Percentiles rank a stretch among this genome's conserved stretches.
Conservation (phyloP, 768 basidiomycete genomes). For the Pisolithus orientalis region DNA sequence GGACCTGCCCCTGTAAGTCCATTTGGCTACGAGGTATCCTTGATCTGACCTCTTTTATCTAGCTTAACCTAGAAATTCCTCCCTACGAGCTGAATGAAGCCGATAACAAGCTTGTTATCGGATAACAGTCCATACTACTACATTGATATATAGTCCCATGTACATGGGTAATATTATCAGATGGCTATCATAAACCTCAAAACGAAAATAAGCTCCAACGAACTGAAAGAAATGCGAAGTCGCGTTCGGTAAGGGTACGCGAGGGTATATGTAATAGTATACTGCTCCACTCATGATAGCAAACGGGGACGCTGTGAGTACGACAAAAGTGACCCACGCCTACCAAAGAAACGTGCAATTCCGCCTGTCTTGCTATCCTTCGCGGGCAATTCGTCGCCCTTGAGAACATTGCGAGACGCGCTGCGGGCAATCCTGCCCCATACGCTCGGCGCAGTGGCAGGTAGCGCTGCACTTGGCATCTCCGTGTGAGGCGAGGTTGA, state of each 20-base stretch:
- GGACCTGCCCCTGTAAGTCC: constrained; percentile 88
- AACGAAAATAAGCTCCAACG: neutral
- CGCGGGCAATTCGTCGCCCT: constrained; percentile 6
- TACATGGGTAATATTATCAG: constrained; percentile 20
- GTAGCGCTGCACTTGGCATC: constrained; percentile 2
- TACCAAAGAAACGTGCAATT: constrained; percentile 18
- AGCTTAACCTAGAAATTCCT: constrained; percentile 95
- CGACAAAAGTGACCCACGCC: constrained; percentile 6
- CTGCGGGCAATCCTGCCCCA: constrained; percentile 19
- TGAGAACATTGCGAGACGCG: constrained; percentile 10
- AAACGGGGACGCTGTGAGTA: constrained; percentile 1
- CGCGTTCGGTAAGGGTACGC: neutral
- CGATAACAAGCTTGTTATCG: constrained; percentile 82
- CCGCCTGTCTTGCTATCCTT: constrained; percentile 8
- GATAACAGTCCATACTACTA: constrained; percentile 37
- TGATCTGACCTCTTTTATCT: constrained; percentile 8
- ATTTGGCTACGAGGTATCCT: neutral
- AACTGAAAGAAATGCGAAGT: neutral
- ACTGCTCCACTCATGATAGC: neutral
- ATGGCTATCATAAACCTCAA: constrained; percentile 7
- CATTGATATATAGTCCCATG: constrained; percentile 17
- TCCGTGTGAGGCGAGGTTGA: neutral
- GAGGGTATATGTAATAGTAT: neutral
- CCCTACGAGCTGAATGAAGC: constrained; percentile 82
- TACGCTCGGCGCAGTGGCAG: constrained; percentile 10